Evolutionary conservation across 108 stramenopile species (phyloP).

Genomic region (Mediolabrus comicus): DNA sequence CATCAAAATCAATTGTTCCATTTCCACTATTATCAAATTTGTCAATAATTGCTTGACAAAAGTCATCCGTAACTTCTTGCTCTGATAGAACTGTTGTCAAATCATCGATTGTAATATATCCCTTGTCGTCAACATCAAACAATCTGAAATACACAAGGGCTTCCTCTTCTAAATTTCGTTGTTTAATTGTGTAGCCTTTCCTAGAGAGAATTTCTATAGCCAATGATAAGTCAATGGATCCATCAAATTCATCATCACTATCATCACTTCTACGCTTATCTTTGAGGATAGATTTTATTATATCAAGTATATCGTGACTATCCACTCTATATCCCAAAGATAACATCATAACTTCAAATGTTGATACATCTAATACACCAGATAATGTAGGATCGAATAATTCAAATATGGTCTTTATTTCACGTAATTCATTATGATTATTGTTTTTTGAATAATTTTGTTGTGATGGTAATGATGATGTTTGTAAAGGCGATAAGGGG

Average conservation of each 20-base stretch:
- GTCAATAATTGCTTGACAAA: conserved; percentile 26
- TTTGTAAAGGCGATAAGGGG: neutral
- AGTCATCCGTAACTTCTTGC: conserved; percentile 12
- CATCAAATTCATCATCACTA: neutral
- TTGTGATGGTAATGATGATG: neutral
- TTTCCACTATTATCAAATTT: conserved; percentile 23
- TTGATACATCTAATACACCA: conserved; percentile 7
- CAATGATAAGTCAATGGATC: conserved; percentile 16
- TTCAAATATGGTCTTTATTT: conserved; percentile 26
- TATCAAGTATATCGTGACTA: neutral
- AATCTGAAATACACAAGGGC: conserved; percentile 19
- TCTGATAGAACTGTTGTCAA: neutral
- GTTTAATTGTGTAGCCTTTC: conserved; percentile 4
- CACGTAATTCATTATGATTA: neutral
- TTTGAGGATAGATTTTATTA: neutral
- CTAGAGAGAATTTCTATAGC: conserved; percentile 5
- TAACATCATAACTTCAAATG: conserved; percentile 20
- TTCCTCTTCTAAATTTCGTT: conserved; percentile 31
- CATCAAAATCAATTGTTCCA: conserved; percentile 26
- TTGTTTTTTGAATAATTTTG: neutral
- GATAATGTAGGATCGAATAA: conserved; percentile 25
- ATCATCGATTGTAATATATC: conserved; percentile 30
- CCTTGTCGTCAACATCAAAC: conserved; percentile 28
- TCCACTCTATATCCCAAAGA: conserved; percentile 26
- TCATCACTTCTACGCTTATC: neutral